Conservation (phyloP, 2,329 filamentous ascomycete genomes). For the Diaporthe batatas region DNA sequence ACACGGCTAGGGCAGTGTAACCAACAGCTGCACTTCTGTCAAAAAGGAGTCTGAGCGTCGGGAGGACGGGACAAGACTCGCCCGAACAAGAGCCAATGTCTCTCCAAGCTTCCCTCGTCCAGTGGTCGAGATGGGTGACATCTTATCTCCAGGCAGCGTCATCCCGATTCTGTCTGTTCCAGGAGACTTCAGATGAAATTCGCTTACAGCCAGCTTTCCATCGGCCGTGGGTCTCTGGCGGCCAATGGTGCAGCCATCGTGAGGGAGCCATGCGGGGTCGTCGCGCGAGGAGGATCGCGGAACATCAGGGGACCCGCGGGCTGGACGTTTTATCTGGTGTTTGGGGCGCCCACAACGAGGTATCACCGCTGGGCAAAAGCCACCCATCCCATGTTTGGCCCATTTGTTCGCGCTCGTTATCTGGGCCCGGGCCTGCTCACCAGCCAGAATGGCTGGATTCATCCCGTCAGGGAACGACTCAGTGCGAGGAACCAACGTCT, state of each 20-base stretch:
- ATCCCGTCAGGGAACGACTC: slow-evolving; percentile 23
- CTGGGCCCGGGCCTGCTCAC: slow-evolving; percentile 1
- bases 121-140: not conserved
- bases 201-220: slow-evolving; percentile 12
- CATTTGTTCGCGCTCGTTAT: slow-evolving; percentile 2
- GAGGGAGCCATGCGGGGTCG: slow-evolving; percentile 29
- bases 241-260: slow-evolving; percentile 22
- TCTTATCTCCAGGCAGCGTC: slow-evolving; percentile 27
- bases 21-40: slow-evolving; percentile 6
- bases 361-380: slow-evolving; percentile 23
- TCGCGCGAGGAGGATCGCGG: slow-evolving; percentile 15
- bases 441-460: slow-evolving; percentile 9
- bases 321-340: slow-evolving; percentile 35
- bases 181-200: slow-evolving; percentile 30
- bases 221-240: slow-evolving; percentile 4
- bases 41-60: slow-evolving; percentile 24
- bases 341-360: slow-evolving; percentile 22
- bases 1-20: not conserved
- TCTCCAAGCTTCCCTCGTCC: slow-evolving; percentile 10
- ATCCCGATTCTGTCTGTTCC: slow-evolving; percentile 16
- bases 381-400: slow-evolving; percentile 26
- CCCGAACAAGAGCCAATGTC: slow-evolving; percentile 26
- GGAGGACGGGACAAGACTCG: slow-evolving; percentile 29
- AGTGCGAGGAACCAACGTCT: slow-evolving; percentile 29
- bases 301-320: slow-evolving; percentile 28